Evolutionary conservation across 306 rosid genomes (phyloP).

Genomic region (Prunus mira): DNA sequence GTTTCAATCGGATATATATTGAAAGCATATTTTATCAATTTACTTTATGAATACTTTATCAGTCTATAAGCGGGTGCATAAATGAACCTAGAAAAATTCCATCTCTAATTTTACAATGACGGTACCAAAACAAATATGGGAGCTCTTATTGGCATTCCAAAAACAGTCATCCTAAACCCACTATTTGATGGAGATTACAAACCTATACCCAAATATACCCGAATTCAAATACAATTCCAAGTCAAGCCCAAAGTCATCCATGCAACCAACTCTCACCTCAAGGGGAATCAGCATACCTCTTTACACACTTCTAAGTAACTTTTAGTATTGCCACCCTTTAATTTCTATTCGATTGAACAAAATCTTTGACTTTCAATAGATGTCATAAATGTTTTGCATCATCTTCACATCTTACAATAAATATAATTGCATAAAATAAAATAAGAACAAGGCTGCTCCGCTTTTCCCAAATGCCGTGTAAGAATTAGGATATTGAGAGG

Average conservation of each 20-base stretch:
- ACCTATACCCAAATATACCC: background rate
- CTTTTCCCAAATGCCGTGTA: background rate
- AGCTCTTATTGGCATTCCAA: no score
- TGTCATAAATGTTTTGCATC: background rate
- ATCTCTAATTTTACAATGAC: no score
- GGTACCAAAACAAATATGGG: no score
- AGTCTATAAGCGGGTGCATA: no score
- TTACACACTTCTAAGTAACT: background rate
- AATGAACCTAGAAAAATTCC: no score
- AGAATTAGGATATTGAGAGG: background rate
- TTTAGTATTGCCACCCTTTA: background rate
- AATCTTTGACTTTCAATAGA: background rate
- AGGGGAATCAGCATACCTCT: background rate
- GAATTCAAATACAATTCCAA: background rate
- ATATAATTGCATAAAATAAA: background rate
- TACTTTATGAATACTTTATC: no score
- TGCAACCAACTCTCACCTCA: background rate
- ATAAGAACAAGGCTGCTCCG: background rate
- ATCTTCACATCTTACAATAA: background rate
- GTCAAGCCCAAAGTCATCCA: background rate
- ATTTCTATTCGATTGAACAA: background rate
- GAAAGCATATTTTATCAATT: no score
- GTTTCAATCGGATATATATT: slow-evolving; percentile 20
- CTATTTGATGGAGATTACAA: background rate
- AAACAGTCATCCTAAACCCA: background rate